Conservation (phyloP, 2,329 filamentous ascomycete genomes). For the Alternaria gaisen region DNA sequence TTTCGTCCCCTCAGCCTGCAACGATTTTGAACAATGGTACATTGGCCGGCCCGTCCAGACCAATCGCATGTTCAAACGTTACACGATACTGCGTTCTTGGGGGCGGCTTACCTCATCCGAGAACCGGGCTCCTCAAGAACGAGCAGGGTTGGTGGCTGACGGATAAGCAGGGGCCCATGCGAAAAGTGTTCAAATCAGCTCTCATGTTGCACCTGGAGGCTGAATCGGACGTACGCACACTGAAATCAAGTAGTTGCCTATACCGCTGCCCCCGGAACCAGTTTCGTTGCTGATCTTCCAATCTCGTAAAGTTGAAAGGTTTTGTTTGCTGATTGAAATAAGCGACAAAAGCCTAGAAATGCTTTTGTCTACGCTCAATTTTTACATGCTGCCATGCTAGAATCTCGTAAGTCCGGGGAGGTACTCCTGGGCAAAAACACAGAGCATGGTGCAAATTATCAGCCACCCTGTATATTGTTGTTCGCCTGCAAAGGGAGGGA, state of each 20-base stretch:
- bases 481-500: neutral
- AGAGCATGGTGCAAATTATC: neutral
- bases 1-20: neutral
- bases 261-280: neutral
- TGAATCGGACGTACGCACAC: neutral
- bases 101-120: conserved; percentile 13
- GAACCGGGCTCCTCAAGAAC: neutral
- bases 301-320: neutral
- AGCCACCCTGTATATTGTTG: neutral
- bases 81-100: neutral
- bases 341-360: neutral
- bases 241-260: neutral
- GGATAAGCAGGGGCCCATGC: conserved; percentile 8
- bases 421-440: neutral
- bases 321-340: neutral
- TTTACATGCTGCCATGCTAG: neutral
- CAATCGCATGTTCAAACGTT: neutral
- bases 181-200: neutral
- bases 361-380: too few species aligned
- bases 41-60: neutral
- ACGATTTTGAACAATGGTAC: neutral
- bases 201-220: conserved; percentile 1
- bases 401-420: neutral
- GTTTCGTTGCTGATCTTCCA: neutral
- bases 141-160: conserved; percentile 7